Percentiles rank a stretch among this genome's conserved stretches.
phyloP scores from a whole-genome alignment of 2,329 filamentous ascomycete species.

The Aspergillus puulaauensis region DNA sequence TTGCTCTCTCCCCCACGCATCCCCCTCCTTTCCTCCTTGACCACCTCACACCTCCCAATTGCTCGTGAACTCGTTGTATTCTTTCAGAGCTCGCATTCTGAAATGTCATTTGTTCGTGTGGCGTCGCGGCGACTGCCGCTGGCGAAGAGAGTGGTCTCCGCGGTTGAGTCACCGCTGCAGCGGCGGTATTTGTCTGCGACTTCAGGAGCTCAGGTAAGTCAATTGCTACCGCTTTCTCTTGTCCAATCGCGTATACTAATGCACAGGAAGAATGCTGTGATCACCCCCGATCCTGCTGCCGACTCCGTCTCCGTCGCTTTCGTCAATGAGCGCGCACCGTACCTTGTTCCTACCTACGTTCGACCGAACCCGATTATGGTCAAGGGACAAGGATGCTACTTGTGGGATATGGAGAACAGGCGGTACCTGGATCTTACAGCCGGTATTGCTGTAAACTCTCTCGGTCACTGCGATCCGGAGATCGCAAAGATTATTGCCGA shows the following conservation, averaged over 20 bases:
- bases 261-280: slow-evolving; percentile 40
- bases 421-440: slow-evolving; percentile 93
- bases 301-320: slow-evolving; percentile 75
- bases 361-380: slow-evolving; percentile 88
- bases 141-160: slow-evolving; percentile 28
- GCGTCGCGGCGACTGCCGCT: slow-evolving; percentile 36
- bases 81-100: background rate
- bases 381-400: slow-evolving; percentile 78
- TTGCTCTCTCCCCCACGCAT: background rate
- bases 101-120: slow-evolving; percentile 35
- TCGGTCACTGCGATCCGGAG: slow-evolving; percentile 86
- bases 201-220: slow-evolving; percentile 24
- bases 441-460: slow-evolving; percentile 90
- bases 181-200: slow-evolving; percentile 31
- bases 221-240: slow-evolving; percentile 7
- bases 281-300: slow-evolving; percentile 70
- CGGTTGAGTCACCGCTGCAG: slow-evolving; percentile 33
- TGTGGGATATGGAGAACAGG: slow-evolving; percentile 87
- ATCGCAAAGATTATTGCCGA: slow-evolving; percentile 73
- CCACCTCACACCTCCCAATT: background rate
- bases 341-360: slow-evolving; percentile 94
- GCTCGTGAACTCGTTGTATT: slow-evolving; percentile 1
- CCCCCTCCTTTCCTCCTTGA: background rate
- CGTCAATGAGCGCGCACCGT: slow-evolving; percentile 73
- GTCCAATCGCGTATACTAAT: background rate